Conservation (phyloP, 2,329 filamentous ascomycete species). For the Diaporthe eres region DNA sequence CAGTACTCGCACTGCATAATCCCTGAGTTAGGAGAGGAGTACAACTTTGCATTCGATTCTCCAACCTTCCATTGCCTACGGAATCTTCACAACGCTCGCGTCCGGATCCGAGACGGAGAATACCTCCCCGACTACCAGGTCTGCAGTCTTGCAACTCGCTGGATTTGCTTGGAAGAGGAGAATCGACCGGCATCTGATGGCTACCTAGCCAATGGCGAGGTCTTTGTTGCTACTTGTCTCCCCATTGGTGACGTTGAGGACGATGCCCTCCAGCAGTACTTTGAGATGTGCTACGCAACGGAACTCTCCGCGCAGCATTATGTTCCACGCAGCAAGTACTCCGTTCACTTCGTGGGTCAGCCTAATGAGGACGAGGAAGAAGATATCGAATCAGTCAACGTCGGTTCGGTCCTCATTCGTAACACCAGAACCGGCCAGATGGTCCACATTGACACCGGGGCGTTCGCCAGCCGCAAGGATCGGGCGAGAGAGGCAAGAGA, state of each 20-base stretch:
- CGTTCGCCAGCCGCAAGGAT: accelerated
- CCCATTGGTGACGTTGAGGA: not conserved
- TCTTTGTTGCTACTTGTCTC: not conserved
- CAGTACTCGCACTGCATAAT: conserved; percentile 8
- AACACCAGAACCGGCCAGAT: not conserved
- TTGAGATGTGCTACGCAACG: not conserved
- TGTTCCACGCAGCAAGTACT: conserved; percentile 10
- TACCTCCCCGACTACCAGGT: not conserved
- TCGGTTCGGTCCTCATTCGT: conserved; percentile 6
- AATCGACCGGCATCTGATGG: not conserved
- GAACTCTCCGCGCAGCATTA: not conserved
- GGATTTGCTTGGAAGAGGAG: not conserved
- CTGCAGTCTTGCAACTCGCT: conserved; percentile 2
- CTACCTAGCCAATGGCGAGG: not conserved
- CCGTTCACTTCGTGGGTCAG: not conserved
- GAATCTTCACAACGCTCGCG: conserved; percentile 3
- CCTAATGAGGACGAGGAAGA: not conserved
- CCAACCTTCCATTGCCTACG: not conserved
- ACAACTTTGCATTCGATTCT: not conserved
- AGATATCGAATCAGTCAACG: not conserved
- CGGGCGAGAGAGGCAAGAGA: not conserved
- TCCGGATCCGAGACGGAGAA: not conserved
- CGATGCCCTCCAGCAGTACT: not conserved
- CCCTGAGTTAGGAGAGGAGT: conserved; percentile 5
- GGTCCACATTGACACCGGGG: not conserved